Conservation (phyloP, 441 rosid species). For the Aquilaria agallochum region DNA sequence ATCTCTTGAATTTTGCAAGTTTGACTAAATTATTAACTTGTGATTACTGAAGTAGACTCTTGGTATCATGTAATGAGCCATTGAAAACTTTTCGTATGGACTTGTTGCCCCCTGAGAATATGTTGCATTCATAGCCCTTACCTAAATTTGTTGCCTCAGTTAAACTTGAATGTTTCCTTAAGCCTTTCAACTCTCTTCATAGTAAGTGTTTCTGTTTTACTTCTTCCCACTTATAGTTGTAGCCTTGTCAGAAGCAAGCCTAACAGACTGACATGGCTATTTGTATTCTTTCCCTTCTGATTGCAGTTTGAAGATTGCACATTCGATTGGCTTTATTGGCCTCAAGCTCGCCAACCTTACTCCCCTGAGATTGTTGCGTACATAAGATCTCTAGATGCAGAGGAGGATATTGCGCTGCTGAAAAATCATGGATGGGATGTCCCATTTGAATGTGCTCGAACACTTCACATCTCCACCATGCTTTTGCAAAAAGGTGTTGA, state of each 20-base stretch:
- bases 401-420: constrained; percentile 63
- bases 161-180: constrained; percentile 7
- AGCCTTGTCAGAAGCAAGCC: not conserved
- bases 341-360: constrained; percentile 69
- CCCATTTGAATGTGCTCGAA: constrained; percentile 46
- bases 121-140: too few species aligned
- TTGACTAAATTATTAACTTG: too few species aligned
- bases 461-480: constrained; percentile 67
- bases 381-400: constrained; percentile 67
- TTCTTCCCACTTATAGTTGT: not conserved
- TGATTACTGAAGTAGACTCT: too few species aligned
- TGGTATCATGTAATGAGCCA: too few species aligned
- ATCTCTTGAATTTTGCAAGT: too few species aligned
- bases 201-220: not conserved
- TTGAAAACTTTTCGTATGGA: too few species aligned
- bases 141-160: not conserved
- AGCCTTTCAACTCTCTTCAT: not conserved
- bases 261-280: not conserved
- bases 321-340: constrained; percentile 88
- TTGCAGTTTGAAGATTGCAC: constrained; percentile 84
- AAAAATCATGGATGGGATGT: constrained; percentile 71
- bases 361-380: constrained; percentile 50
- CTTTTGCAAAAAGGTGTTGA: constrained; percentile 78
- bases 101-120: too few species aligned
- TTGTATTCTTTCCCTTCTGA: constrained; percentile 3